Percentiles rank a stretch among this genome's conserved stretches.
Evolutionary conservation across 768 basidiomycete genomes (phyloP).

Genomic region (Boletus rubropictus): DNA sequence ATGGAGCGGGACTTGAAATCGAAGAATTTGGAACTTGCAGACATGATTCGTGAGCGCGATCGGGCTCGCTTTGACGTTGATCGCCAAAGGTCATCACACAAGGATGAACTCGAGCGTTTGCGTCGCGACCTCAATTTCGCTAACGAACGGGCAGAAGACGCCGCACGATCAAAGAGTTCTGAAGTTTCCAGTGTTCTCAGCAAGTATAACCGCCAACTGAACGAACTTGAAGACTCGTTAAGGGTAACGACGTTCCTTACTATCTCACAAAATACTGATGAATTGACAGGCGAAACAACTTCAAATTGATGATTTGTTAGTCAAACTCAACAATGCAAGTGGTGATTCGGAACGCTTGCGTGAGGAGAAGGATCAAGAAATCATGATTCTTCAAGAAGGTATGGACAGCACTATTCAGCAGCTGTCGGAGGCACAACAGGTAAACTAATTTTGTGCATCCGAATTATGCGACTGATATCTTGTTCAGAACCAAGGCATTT

Average conservation of each 20-base stretch:
- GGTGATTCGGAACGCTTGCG: conserved; percentile 75
- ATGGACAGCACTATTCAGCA: conserved; percentile 90
- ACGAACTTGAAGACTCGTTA: conserved; percentile 93
- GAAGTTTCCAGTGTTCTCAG: conserved; percentile 83
- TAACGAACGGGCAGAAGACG: conserved; percentile 96
- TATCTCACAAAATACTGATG: conserved; percentile 10
- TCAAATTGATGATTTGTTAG: conserved; percentile 89
- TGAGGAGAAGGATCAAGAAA: conserved; percentile 97
- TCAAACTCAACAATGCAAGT: conserved; percentile 68
- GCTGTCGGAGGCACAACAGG: conserved; percentile 81
- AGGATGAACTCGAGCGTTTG: conserved; percentile 89
- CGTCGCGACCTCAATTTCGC: conserved; percentile 91
- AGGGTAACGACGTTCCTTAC: conserved; percentile 47
- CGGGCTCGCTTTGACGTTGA: conserved; percentile 94
- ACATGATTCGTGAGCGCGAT: conserved; percentile 98
- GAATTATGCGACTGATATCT: background rate
- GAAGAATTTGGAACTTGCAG: conserved; percentile 97
- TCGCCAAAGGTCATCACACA: conserved; percentile 86
- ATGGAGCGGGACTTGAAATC: conserved; percentile 98
- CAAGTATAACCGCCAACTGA: conserved; percentile 94
- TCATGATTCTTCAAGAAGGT: conserved; percentile 90
- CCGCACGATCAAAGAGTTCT: conserved; percentile 82
- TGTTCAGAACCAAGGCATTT: conserved; percentile 69
- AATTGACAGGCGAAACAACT: conserved; percentile 78
- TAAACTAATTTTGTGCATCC: conserved; percentile 27